A percentile compares a stretch with the other conserved stretches of the same genome.
phyloP scores from a whole-genome alignment of 129 eudicot genomes.

The sunflower (Helianthus annuus) region DNA sequence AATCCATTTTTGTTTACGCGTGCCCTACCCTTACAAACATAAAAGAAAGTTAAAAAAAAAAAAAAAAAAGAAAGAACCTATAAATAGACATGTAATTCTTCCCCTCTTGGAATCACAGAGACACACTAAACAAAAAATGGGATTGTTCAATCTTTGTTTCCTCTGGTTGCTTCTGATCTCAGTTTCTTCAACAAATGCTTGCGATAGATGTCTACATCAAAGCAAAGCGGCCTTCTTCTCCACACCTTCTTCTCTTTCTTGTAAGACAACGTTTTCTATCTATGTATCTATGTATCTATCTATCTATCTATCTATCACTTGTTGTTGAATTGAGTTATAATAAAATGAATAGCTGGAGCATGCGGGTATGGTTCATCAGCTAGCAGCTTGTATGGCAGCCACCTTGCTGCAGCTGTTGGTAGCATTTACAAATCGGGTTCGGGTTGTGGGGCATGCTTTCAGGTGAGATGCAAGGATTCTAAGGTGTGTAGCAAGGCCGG shows the following conservation, averaged over 20 bases:
- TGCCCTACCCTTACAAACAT: constrained; percentile 1
- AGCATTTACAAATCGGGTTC: constrained; percentile 73
- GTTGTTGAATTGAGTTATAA: not conserved
- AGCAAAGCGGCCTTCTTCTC: constrained; percentile 66
- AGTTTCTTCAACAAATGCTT: constrained; percentile 54
- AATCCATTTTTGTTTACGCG: constrained; percentile 31
- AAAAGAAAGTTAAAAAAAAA: not conserved
- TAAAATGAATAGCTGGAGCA: constrained; percentile 66
- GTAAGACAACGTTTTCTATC: constrained; percentile 39
- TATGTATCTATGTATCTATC: not conserved
- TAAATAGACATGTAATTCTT: constrained; percentile 29
- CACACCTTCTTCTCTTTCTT: constrained; percentile 56
- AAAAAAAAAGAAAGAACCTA: constrained; percentile 5
- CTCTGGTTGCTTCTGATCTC: constrained; percentile 31
- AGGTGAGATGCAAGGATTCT: constrained; percentile 72
- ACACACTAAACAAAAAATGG: constrained; percentile 24
- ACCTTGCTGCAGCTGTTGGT: constrained; percentile 77
- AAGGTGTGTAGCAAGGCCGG: constrained; percentile 56
- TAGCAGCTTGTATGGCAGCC: constrained; percentile 47
- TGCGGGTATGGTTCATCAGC: constrained; percentile 87
- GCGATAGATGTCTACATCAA: constrained; percentile 66
- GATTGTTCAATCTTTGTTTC: constrained; percentile 23
- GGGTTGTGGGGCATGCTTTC: constrained; percentile 91
- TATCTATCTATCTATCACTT: not conserved
- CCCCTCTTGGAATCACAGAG: not conserved